A percentile compares a stretch with the other conserved stretches of the same genome.
Conservation (phyloP, 2,329 filamentous ascomycete species). For the Chaetomium globosum region DNA sequence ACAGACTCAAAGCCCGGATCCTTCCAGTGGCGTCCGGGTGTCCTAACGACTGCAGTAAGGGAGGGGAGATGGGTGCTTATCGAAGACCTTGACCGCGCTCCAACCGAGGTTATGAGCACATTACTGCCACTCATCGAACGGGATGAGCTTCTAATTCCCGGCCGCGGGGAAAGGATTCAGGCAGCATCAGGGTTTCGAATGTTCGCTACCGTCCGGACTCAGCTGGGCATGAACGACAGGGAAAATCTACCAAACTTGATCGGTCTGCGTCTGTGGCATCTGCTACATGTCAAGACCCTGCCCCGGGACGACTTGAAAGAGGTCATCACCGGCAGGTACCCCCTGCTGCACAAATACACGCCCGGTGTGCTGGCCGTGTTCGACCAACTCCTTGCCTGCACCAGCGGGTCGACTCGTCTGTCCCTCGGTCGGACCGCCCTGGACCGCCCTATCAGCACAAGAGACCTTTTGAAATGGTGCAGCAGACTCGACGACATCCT, state of each 20-base stretch:
- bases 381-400: constrained; percentile 53
- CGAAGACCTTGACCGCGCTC: constrained; percentile 92
- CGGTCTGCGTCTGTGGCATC: constrained; percentile 83
- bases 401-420: constrained; percentile 41
- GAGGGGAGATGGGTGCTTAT: constrained; percentile 97
- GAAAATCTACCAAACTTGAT: constrained; percentile 74
- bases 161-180: constrained; percentile 79
- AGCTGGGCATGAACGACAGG: constrained; percentile 66
- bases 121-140: constrained; percentile 90
- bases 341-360: constrained; percentile 66
- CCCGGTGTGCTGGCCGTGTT: constrained; percentile 63
- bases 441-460: constrained; percentile 56
- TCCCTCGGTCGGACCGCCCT: constrained; percentile 43
- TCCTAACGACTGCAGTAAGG: constrained; percentile 87
- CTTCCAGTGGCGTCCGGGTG: constrained; percentile 89
- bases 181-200: constrained; percentile 86
- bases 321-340: constrained; percentile 72
- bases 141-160: constrained; percentile 87
- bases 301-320: constrained; percentile 69
- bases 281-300: constrained; percentile 69
- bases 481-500: constrained; percentile 71
- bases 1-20: constrained; percentile 84
- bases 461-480: constrained; percentile 90
- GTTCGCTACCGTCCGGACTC: constrained; percentile 85
- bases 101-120: constrained; percentile 91